Evolutionary conservation across 306 rosid genomes (phyloP).

Genomic region (Cucumis sativus): Cucumber_9930_V3 NC_026655.2:27023501-27024000

Average conservation of each 20-base stretch:
- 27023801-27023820: background rate
- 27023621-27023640: conserved; percentile 94
- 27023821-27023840: background rate
- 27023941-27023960: too few relatives aligned
- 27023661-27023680: conserved; percentile 40
- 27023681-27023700: conserved; percentile 51
- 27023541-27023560: conserved; percentile 65
- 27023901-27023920: background rate
- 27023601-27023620: conserved; percentile 47
- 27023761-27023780: conserved; percentile 32
- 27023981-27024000: too few relatives aligned
- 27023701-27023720: conserved; percentile 78
- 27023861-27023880: background rate
- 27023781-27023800: conserved; percentile 38
- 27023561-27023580: conserved; percentile 73
- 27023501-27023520: conserved; percentile 19
- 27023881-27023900: background rate
- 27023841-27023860: background rate
- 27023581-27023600: conserved; percentile 95
- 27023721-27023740: conserved; percentile 73
- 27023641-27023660: conserved; percentile 64
- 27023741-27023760: conserved; percentile 51
- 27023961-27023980: too few relatives aligned
- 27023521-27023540: conserved; percentile 51
- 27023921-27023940: too few relatives aligned